Base-by-base conservation (phyloP, 1,284 basidiomycete genomes). In the Cutaneotrichosporon dermatis region DNA sequence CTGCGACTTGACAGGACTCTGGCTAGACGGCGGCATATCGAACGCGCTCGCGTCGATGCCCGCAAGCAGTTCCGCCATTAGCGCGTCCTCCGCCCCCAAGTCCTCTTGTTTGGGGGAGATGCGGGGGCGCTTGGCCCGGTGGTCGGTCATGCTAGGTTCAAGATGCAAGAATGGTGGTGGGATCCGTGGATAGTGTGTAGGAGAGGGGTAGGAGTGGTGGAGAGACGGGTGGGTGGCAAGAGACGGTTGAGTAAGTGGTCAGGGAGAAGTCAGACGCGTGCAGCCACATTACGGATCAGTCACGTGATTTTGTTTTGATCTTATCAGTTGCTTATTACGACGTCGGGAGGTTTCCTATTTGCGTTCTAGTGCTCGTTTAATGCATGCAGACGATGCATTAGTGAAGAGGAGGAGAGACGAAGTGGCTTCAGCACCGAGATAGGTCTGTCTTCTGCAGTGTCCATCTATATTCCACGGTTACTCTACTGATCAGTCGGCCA, bases 21-120 rank as follows among this genome's bases (percentile, higher is more conserved):
- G 60, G 37, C 40, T 50, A n/a, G 45, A 53, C 10, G 51, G 55
- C 50, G 54, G 36, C 40, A 13, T 58, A 7, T 71, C 69, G 45
- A 76, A 73, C 44, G 71, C 63, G 35, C 70, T 72, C 50, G 71
- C 75, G 60, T 79, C 77, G 40, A 79, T 61, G 2, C 76, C 76
- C 4, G 74, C 69, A 48, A 78, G 64, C 13, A 78, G 64, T 36
- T 68, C 67, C 36, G 72, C 72, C 72, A 79, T 71, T 57, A 78
- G 55, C n/a, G 69, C 70, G 48, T 75, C 67, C 54, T 77, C 76
- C 9, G 49, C 41, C 25, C 25, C 25, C 25, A 25, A 16, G 46
- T 41, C 43, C 35, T 15, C 35, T 41, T 41, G 36, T 15, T 34
- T 4, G 2, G 9, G 7, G n/a, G n/a, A 33, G 16, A 53, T 36